Evolutionary conservation across 2,329 filamentous ascomycete species (phyloP).

Genomic region (Lecanicillium sp.): DNA sequence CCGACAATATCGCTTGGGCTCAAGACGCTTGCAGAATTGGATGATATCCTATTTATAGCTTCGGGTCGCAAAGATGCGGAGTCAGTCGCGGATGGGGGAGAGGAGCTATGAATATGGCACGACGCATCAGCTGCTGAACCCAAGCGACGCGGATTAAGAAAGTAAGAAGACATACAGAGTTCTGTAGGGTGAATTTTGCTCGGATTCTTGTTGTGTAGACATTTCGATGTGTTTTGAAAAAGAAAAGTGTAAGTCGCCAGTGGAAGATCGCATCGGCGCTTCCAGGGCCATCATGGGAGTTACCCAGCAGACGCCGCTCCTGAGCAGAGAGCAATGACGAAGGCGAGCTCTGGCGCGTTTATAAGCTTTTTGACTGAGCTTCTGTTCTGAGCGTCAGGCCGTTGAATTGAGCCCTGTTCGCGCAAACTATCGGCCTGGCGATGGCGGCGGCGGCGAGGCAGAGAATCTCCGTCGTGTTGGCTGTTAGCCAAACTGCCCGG

Average conservation of each 20-base stretch:
- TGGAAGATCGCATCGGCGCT: slow-evolving; percentile 54
- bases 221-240: slow-evolving; percentile 40
- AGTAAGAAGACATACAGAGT: slow-evolving; percentile 36
- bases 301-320: no score
- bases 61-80: slow-evolving; percentile 43
- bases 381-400: no score
- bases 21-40: slow-evolving; percentile 46
- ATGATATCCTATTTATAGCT: slow-evolving; percentile 38
- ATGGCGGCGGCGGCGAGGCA: no score
- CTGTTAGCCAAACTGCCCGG: slow-evolving; percentile 1
- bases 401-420: no score
- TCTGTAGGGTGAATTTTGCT: slow-evolving; percentile 40
- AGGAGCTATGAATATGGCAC: slow-evolving; percentile 20
- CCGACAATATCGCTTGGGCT: slow-evolving; percentile 65
- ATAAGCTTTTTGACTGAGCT: no score
- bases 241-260: slow-evolving; percentile 35
- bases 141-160: not conserved
- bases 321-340: no score
- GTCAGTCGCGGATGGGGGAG: slow-evolving; percentile 28
- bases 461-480: no score
- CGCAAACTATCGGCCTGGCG: no score
- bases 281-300: slow-evolving; percentile 29
- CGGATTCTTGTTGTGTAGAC: slow-evolving; percentile 45
- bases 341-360: no score
- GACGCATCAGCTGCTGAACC: not conserved